Conservation (phyloP, 2,329 filamentous ascomycete genomes). For the Xylaria sp. region DNA sequence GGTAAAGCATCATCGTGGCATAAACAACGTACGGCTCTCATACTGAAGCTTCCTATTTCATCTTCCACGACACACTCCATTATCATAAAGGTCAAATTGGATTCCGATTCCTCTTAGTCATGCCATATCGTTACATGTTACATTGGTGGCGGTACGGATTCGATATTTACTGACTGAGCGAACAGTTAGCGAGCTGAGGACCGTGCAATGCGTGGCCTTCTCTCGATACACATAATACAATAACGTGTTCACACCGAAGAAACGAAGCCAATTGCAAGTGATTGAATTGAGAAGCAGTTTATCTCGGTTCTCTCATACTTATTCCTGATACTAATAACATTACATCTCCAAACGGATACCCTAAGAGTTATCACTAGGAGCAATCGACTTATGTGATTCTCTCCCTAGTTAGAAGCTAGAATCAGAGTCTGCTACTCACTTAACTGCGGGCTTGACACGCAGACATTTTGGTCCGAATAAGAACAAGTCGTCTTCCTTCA, state of each 20-base stretch:
- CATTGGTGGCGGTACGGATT: conserved; percentile 6
- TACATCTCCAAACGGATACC: no score
- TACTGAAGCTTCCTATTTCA: not conserved
- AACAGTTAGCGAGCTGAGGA: conserved; percentile 4
- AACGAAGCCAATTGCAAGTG: not conserved
- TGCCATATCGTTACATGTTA: not conserved
- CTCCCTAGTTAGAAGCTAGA: not conserved
- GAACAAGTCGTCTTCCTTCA: not conserved
- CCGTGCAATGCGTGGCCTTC: no score
- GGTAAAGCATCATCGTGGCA: not conserved
- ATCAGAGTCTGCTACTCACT: not conserved
- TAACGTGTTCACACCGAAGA: not conserved
- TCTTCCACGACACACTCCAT: not conserved
- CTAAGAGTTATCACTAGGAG: no score
- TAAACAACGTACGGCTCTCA: not conserved
- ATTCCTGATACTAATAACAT: not conserved
- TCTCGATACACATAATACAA: no score
- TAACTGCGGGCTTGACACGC: not conserved
- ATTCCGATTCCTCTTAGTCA: not conserved
- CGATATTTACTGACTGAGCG: conserved; percentile 3
- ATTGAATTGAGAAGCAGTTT: not conserved
- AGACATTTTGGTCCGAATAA: not conserved
- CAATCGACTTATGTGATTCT: not conserved
- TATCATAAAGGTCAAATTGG: not conserved
- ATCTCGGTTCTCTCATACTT: no score